These are phyloP conservation scores for Pichia cactophila DNA, from an alignment of 1,139 yeast genomes.

Conservation along the genomic window DNA sequence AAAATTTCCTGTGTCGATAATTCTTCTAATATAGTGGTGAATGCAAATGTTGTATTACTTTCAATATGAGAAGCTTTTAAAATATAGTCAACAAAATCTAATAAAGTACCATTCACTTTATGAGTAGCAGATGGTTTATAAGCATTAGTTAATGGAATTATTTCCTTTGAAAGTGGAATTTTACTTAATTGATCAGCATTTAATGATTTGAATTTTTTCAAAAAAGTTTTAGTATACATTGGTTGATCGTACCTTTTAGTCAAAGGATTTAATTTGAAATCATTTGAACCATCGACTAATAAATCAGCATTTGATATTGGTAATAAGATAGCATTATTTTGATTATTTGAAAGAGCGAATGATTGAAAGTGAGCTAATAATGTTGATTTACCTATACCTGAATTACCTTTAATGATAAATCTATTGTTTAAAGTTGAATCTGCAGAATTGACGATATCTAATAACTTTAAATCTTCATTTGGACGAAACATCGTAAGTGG, in stretches of 20 bases:
- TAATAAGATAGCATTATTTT: conserved; percentile 40
- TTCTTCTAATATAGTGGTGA: conserved; percentile 51
- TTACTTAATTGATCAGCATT: conserved; percentile 46
- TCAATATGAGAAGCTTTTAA: conserved; percentile 11
- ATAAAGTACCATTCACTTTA: conserved; percentile 28
- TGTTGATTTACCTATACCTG: conserved; percentile 78
- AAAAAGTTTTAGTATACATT: conserved; percentile 59
- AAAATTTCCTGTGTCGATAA: conserved; percentile 35
- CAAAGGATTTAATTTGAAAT: conserved; percentile 50
- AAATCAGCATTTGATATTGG: conserved; percentile 60
- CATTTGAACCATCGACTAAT: conserved; percentile 65
- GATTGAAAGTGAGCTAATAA: conserved; percentile 68
- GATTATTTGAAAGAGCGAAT: conserved; percentile 29
- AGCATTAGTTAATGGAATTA: conserved; percentile 8
- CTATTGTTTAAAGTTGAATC: conserved; percentile 39
- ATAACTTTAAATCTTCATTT: conserved; percentile 28
- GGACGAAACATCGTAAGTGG: conserved; percentile 51
- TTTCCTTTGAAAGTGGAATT: conserved; percentile 42
- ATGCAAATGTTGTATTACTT: conserved; percentile 27
- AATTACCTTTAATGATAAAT: conserved; percentile 55
- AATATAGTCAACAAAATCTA: conserved; percentile 31
- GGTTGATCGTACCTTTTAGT: conserved; percentile 64
- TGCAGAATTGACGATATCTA: conserved; percentile 26
- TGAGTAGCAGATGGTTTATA: conserved; percentile 8
- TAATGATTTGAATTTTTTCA: conserved; percentile 49